Evolutionary conservation across 352 stramenopile species (phyloP), one percentile per base, ranked within the genome.

Genomic region (Phytophthora lateralis): DNA sequence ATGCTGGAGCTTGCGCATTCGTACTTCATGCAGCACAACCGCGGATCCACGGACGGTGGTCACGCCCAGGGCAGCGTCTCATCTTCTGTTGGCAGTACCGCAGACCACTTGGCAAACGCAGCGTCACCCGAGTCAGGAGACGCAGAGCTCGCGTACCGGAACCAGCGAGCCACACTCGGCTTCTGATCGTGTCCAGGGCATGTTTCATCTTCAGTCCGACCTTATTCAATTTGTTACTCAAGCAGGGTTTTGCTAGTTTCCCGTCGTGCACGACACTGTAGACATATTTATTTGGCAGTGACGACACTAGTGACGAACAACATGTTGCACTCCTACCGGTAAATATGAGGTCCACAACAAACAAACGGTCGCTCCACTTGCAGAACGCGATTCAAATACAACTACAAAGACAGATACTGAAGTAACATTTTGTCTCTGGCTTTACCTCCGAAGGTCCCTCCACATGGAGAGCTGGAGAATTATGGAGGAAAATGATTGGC

Each of bases 101-200:
- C 73, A 46, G 57, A 82, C 52, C 57, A 62, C 14, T 17, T 30
- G n/a, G 46, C 47, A 15, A 75, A 56, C 30, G 47, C 53, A 29
- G 55, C 63, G 30, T 71, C 68, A 8, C 61, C 74, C 1, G 64
- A 61, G 15, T 61, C 63, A 24, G 55, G 26, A 35, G 62, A 74
- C 32, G 47, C 61, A 17, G 67, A 80, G 46, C 68, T 76, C 9
- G 63, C 63, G 34, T 80, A 84, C 52, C 72, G 77, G 9, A 73
- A 74, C 48, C 59, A 72, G 35, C 80, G 82, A 35, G 82, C 82
- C 14, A 92, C 82, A 27, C 77, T 92, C 29, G 82, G 82, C 12
- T 92, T 92, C 60, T 92, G 67, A 66, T 32, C 45, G 38, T 49
- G 32, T n/a, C 10, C 32, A 8, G 14, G 24, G 34, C 42, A 46